phyloP scores from a whole-genome alignment of 108 stramenopile species.

The Nitzschia inconspicua region DNA sequence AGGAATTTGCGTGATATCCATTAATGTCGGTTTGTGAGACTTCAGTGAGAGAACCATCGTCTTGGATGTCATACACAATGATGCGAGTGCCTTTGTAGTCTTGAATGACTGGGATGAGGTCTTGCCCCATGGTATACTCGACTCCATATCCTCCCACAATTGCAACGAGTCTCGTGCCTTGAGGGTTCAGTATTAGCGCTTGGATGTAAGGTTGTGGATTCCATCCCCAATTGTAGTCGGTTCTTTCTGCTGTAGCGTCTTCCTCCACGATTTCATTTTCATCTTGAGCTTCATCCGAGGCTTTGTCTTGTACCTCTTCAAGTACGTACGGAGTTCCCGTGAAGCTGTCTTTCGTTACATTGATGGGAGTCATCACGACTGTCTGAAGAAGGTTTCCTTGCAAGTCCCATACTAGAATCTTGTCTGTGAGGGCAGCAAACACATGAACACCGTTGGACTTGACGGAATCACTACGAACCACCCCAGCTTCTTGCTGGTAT shows the following conservation, averaged over 20 bases:
- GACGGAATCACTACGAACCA: slow-evolving; percentile 44
- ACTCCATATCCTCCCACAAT: slow-evolving; percentile 14
- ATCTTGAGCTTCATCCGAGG: too few species aligned
- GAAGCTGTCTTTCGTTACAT: too few species aligned
- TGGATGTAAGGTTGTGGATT: slow-evolving; percentile 4
- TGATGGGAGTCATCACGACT: not conserved
- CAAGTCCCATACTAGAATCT: slow-evolving; percentile 1
- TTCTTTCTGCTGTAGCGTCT: not conserved
- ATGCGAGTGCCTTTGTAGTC: slow-evolving; percentile 27
- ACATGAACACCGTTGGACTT: slow-evolving; percentile 49
- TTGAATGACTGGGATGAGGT: slow-evolving; percentile 4
- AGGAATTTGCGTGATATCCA: slow-evolving; percentile 23
- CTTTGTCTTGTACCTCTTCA: too few species aligned
- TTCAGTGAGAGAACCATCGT: slow-evolving; percentile 3
- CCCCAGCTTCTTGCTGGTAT: slow-evolving; percentile 59
- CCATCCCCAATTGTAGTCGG: too few species aligned
- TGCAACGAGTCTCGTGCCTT: slow-evolving; percentile 13
- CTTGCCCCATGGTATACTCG: not conserved
- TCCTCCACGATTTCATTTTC: not conserved
- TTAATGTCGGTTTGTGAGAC: slow-evolving; percentile 16
- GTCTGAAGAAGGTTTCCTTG: not conserved
- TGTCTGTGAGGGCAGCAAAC: slow-evolving; percentile 30
- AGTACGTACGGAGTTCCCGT: too few species aligned
- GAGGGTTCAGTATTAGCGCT: slow-evolving; percentile 16
- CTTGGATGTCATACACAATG: slow-evolving; percentile 32